Conservation (phyloP, 2,329 filamentous ascomycete species). For the Scedosporium minutisporum region DNA sequence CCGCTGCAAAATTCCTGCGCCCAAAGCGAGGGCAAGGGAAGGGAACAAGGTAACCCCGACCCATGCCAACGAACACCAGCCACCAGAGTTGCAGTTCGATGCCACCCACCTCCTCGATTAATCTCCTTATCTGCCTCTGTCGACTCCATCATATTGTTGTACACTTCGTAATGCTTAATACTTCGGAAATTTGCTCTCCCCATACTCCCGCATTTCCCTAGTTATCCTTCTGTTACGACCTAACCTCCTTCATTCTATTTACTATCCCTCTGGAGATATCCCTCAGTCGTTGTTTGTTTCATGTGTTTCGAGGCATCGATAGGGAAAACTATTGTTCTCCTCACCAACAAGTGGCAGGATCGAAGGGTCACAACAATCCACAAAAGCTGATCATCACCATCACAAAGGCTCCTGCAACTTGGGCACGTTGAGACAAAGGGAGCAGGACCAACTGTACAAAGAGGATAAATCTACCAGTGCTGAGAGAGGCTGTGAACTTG, state of each 20-base stretch:
- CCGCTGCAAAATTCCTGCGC: background rate
- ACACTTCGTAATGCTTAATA: background rate
- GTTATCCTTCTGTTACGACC: conserved; percentile 3
- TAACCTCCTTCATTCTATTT: conserved; percentile 1
- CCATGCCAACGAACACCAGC: conserved; percentile 1
- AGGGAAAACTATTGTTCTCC: too few relatives aligned
- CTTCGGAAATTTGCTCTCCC: background rate
- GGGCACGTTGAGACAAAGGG: too few relatives aligned
- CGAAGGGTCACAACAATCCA: too few relatives aligned
- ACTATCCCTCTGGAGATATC: background rate
- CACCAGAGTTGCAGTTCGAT: background rate
- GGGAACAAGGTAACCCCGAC: background rate
- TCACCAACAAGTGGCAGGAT: too few relatives aligned
- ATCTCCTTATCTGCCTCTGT: background rate
- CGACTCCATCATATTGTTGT: conserved; percentile 5
- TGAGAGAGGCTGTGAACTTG: background rate
- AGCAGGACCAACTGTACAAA: background rate
- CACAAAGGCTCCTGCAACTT: too few relatives aligned
- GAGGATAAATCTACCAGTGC: background rate
- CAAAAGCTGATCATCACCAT: too few relatives aligned
- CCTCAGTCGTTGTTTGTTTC: background rate
- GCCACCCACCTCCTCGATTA: background rate
- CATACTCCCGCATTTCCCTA: background rate
- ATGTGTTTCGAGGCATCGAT: too few relatives aligned
- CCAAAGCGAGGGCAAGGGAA: background rate